Evolutionary conservation across 2,329 filamentous ascomycete genomes (phyloP).

Genomic region (Calonectria pauciramosa): DNA sequence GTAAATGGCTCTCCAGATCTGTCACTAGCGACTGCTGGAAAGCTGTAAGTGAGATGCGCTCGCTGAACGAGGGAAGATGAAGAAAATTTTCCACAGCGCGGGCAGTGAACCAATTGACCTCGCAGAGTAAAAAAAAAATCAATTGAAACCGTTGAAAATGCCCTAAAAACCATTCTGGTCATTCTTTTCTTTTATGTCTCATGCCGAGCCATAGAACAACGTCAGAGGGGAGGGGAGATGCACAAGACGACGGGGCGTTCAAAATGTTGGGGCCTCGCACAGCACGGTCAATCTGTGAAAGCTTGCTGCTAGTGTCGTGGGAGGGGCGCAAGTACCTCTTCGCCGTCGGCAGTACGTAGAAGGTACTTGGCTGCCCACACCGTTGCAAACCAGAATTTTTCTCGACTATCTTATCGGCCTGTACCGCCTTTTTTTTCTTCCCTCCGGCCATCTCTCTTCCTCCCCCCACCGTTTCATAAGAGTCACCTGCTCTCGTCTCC

Average conservation of each 20-base stretch:
- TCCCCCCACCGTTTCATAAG: constrained; percentile 36
- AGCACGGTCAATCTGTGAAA: constrained; percentile 25
- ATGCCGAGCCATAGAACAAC: constrained; percentile 15
- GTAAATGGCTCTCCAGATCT: constrained; percentile 9
- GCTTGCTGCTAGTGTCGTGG: constrained; percentile 23
- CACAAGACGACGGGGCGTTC: constrained; percentile 21
- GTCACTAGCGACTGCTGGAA: not conserved
- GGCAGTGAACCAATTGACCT: not conserved
- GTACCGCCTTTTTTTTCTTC: constrained; percentile 46
- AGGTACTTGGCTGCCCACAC: constrained; percentile 15
- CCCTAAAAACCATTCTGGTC: too few relatives aligned
- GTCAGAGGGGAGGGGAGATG: constrained; percentile 15
- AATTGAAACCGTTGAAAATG: not conserved
- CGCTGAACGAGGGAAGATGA: not conserved
- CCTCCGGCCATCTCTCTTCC: constrained; percentile 30
- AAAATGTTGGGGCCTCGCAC: constrained; percentile 43
- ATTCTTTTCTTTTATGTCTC: not conserved
- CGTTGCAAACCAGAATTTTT: constrained; percentile 46
- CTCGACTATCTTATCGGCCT: constrained; percentile 43
- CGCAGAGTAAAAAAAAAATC: not conserved
- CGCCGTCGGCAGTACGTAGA: constrained; percentile 17
- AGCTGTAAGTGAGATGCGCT: not conserved
- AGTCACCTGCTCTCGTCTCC: constrained; percentile 44
- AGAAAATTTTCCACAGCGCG: not conserved
- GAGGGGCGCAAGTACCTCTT: constrained; percentile 30